Percentiles rank a stretch among this genome's conserved stretches.
These are phyloP conservation scores for Leccinum barrowsii DNA, from an alignment of 768 basidiomycete genomes.

Conservation along the genomic window DNA sequence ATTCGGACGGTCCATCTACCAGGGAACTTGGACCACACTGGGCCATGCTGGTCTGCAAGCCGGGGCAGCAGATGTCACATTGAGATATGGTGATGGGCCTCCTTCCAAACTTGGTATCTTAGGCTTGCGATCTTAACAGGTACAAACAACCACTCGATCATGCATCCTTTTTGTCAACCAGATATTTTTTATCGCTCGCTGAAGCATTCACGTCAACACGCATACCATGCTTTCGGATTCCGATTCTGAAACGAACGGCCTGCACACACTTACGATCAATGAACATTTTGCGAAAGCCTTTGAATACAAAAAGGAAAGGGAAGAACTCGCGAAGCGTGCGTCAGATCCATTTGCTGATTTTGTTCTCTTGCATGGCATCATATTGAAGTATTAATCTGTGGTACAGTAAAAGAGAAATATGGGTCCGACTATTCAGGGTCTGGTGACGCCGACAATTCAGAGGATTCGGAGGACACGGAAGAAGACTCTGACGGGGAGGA, in stretches of 20 bases:
- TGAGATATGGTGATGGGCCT: no score
- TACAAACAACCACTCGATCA: constrained; percentile 9
- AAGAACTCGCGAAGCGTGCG: constrained; percentile 77
- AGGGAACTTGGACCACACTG: no score
- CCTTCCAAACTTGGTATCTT: not conserved
- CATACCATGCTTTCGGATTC: constrained; percentile 46
- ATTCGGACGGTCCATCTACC: no score
- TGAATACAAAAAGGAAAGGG: constrained; percentile 77
- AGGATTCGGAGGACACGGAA: constrained; percentile 70
- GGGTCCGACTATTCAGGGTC: constrained; percentile 60
- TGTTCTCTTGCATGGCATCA: not conserved
- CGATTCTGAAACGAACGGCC: constrained; percentile 42
- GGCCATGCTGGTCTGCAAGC: no score
- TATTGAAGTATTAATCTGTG: not conserved
- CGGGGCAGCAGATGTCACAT: no score
- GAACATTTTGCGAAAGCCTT: constrained; percentile 80
- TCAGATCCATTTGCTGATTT: constrained; percentile 8
- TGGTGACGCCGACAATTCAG: constrained; percentile 34
- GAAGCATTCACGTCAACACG: not conserved
- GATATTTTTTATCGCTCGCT: not conserved
- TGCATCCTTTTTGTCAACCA: not conserved
- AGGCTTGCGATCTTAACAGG: constrained; percentile 17
- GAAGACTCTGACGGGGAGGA: constrained; percentile 96
- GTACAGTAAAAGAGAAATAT: constrained; percentile 81
- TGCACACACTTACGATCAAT: constrained; percentile 62